Conservation (phyloP, 495 filamentous ascomycete genomes). For the Thermothielavioides terrestris region DNA sequence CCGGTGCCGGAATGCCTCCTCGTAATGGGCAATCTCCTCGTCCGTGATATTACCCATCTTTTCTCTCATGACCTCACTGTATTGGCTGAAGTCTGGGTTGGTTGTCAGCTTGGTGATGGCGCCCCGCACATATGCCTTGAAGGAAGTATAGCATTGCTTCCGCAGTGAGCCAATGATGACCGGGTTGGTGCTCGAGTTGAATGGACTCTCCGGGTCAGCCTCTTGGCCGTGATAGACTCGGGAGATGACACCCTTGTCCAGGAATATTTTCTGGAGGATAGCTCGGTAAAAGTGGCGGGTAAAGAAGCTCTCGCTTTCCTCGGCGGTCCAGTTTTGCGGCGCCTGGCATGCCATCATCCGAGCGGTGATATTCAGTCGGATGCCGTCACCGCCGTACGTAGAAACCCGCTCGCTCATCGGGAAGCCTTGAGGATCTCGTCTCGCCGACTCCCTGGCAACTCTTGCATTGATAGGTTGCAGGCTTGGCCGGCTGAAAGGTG, state of each 20-base stretch:
- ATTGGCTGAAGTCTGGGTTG: constrained; percentile 45
- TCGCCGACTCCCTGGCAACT: constrained; percentile 41
- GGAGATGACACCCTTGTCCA: constrained; percentile 66
- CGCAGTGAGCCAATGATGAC: constrained; percentile 79
- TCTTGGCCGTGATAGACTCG: constrained; percentile 43
- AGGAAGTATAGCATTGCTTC: constrained; percentile 70
- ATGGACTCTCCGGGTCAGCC: constrained; percentile 33
- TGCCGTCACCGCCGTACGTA: constrained; percentile 50
- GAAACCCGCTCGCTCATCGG: constrained; percentile 77
- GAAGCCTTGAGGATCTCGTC: constrained; percentile 80
- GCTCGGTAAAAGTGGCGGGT: constrained; percentile 90
- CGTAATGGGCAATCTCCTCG: constrained; percentile 64
- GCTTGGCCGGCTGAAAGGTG: constrained; percentile 53
- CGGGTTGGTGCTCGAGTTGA: constrained; percentile 52
- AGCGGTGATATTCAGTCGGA: constrained; percentile 89
- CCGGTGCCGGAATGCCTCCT: constrained; percentile 48
- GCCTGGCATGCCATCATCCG: constrained; percentile 96
- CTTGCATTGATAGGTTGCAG: constrained; percentile 50
- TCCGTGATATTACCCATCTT: constrained; percentile 59
- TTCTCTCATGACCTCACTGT: constrained; percentile 47
- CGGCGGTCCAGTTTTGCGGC: constrained; percentile 77
- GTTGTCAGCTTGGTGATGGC: constrained; percentile 65
- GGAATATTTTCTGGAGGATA: constrained; percentile 78
- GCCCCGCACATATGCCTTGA: constrained; percentile 68
- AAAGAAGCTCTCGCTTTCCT: constrained; percentile 80